Base-by-base conservation (phyloP, 2,329 filamentous ascomycete species). In the Diaporthe ilicicola region DNA sequence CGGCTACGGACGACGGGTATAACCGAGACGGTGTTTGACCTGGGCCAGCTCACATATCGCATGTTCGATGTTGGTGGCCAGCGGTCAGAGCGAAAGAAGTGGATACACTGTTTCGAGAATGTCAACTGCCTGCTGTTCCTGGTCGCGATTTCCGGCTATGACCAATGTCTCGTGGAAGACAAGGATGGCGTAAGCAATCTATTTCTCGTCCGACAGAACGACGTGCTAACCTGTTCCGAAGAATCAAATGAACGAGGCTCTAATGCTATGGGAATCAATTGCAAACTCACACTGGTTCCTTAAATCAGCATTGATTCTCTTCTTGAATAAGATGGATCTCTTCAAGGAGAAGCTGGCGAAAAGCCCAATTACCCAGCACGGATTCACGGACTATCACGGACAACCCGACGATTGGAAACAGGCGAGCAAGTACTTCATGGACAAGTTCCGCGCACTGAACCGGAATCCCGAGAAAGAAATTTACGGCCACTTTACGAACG, bases 21-120 rank as follows among this genome's bases (percentile, higher is more conserved):
- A 77, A 98, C 94, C 64, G 95, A 98, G 82, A 97, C 95, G 2
- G 89, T 95, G 73, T 98, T 98, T 81, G 94, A 97, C 80, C 88
- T 97, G 17, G 94, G 94, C 73, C 92, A 95, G 78, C 88, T 98
- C 77, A 97, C 94, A 74, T 98, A 98, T 83, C 92, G 94, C 77
- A 98, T 98, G 94, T 97, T 97, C 82, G 94, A 97, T 78, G 94
- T 97, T 56, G 94, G 94, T 80, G 94, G 94, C 70, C 94, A 97
- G 80, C 88, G 94, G 76, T 97, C 94, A 34, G 94, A 97, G 82
- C 92, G 94, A 73, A 97, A 97, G 88, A 97, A 97, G 86, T 97
- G 94, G 94, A 97, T 97, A 74, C 94, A 97, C 81, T 96, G 94
- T 79, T 97, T 97, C 79, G 94, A 97, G 81, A 96, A 96, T 74